Evolutionary conservation across 164 flowering plant genomes (phyloP).

Genomic region (Stephania japonica): DNA sequence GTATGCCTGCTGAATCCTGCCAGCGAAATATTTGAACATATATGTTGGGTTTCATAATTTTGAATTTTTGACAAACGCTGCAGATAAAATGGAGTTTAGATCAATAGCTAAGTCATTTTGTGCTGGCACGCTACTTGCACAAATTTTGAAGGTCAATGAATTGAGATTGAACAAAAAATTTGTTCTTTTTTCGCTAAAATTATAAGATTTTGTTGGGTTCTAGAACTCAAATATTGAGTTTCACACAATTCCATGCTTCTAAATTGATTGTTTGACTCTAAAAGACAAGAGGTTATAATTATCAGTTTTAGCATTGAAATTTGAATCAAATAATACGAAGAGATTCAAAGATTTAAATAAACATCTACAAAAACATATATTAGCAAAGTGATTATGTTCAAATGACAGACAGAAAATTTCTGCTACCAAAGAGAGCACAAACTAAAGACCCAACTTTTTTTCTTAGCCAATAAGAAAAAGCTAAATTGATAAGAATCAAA

Average conservation of each 20-base stretch:
- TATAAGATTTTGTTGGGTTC: background rate
- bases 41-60: background rate
- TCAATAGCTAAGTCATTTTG: background rate
- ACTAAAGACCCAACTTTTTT: background rate
- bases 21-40: conserved; percentile 14
- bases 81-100: background rate
- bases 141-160: background rate
- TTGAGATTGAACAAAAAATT: background rate
- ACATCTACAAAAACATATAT: background rate
- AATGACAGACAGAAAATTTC: background rate
- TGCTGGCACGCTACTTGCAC: background rate
- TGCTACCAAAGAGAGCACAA: background rate
- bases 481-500: conserved; percentile 3
- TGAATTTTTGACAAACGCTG: background rate
- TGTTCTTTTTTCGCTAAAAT: background rate
- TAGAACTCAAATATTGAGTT: background rate
- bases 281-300: background rate
- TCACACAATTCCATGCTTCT: background rate
- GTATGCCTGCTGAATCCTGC: conserved; percentile 82
- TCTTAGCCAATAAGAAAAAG: background rate
- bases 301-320: background rate
- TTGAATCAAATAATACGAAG: background rate
- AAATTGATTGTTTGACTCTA: background rate
- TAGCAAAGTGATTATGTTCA: background rate
- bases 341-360: background rate